Evolutionary conservation across 192 early-diverging fungal genomes (phyloP).

Genomic region (Coemansia brasiliensis): DNA sequence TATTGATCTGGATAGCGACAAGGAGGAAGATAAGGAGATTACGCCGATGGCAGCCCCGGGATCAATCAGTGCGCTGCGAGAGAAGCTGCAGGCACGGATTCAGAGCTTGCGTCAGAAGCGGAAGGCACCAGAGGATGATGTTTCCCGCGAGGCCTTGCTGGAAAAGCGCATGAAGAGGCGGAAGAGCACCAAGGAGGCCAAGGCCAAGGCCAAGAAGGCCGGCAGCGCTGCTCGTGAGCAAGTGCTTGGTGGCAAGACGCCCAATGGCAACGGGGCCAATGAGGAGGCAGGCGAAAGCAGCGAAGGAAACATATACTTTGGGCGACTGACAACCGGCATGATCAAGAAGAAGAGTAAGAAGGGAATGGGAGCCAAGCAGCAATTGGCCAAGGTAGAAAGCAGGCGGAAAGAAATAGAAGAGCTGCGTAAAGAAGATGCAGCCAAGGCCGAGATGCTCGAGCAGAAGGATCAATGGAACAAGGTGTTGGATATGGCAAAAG

Average conservation of each 20-base stretch:
- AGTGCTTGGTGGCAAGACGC: conserved; percentile 36
- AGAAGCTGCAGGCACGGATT: conserved; percentile 66
- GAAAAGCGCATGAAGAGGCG: conserved; percentile 73
- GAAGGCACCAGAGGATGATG: conserved; percentile 59
- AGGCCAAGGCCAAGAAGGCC: conserved; percentile 40
- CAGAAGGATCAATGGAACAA: conserved; percentile 84
- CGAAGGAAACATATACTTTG: conserved; percentile 44
- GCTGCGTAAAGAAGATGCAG: conserved; percentile 61
- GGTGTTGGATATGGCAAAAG: conserved; percentile 74
- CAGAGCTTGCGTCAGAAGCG: conserved; percentile 61
- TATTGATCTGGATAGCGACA: conserved; percentile 31
- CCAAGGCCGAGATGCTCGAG: conserved; percentile 66
- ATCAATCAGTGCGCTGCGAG: conserved; percentile 60
- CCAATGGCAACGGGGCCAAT: conserved; percentile 7
- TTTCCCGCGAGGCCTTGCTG: conserved; percentile 70
- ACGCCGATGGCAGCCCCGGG: conserved; percentile 35
- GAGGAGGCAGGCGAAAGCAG: not conserved
- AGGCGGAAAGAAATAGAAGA: conserved; percentile 77
- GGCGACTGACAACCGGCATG: conserved; percentile 38
- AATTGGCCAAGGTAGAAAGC: conserved; percentile 66
- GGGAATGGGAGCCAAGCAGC: conserved; percentile 55
- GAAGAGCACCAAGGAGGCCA: conserved; percentile 53
- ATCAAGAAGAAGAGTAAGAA: conserved; percentile 47
- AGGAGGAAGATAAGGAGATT: conserved; percentile 7
- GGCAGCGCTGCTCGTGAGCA: conserved; percentile 20